Evolutionary conservation across 2,329 filamentous ascomycete genomes (phyloP).

Genomic region (Penicillium sp.): DNA sequence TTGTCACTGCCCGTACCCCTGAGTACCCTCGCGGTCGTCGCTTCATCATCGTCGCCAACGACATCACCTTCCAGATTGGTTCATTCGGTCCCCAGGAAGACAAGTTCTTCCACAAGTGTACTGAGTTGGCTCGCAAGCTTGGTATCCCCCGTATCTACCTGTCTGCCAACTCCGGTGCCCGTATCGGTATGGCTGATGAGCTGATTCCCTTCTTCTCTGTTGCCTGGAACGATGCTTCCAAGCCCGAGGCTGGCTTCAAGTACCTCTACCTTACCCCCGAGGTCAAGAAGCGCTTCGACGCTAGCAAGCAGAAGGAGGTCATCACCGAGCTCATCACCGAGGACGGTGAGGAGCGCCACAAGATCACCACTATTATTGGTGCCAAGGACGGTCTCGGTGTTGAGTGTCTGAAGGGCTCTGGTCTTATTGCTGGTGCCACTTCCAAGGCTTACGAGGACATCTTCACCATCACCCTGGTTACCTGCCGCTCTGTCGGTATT

Average conservation of each 20-base stretch:
- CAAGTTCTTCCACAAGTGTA: slow-evolving; percentile 99
- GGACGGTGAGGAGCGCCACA: slow-evolving; percentile 85
- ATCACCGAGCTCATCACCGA: slow-evolving; percentile 86
- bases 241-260: slow-evolving; percentile 87
- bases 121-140: slow-evolving; percentile 87
- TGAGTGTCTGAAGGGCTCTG: slow-evolving; percentile 93
- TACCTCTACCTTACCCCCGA: slow-evolving; percentile 92
- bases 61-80: slow-evolving; percentile 98
- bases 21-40: slow-evolving; percentile 91
- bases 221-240: slow-evolving; percentile 83
- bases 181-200: slow-evolving; percentile 94
- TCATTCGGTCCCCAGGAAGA: slow-evolving; percentile 96
- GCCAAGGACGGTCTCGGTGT: slow-evolving; percentile 95
- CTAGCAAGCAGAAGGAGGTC: slow-evolving; percentile 70
- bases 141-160: slow-evolving; percentile 97
- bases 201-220: slow-evolving; percentile 96
- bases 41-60: slow-evolving; percentile 97
- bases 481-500: slow-evolving; percentile 97
- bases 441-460: slow-evolving; percentile 98
- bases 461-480: slow-evolving; percentile 96
- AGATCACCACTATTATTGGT: slow-evolving; percentile 91
- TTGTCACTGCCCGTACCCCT: slow-evolving; percentile 89
- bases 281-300: slow-evolving; percentile 82
- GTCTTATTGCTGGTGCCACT: slow-evolving; percentile 96
- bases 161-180: slow-evolving; percentile 97